phyloP scores from a whole-genome alignment of 2,329 filamentous ascomycete genomes.

The Hypoxylon sp. region DNA sequence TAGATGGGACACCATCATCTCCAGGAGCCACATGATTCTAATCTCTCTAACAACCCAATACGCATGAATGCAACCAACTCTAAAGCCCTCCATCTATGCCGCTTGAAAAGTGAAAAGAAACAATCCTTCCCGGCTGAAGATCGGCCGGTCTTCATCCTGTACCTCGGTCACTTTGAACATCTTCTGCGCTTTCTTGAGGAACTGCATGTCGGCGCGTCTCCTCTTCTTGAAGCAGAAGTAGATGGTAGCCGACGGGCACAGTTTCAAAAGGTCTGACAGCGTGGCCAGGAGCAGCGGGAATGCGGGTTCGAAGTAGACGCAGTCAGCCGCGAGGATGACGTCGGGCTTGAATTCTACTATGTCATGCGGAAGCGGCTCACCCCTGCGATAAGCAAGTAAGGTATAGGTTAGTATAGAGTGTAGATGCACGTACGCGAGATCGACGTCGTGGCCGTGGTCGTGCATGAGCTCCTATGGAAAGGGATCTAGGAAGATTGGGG shows the following conservation, averaged over 20 bases:
- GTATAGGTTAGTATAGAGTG: slow-evolving; percentile 38
- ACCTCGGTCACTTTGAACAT: slow-evolving; percentile 73
- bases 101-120: slow-evolving; percentile 70
- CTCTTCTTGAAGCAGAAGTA: slow-evolving; percentile 97
- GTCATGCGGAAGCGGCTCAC: slow-evolving; percentile 67
- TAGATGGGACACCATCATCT: slow-evolving; percentile 12
- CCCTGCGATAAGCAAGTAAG: slow-evolving; percentile 59
- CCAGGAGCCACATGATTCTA: not conserved
- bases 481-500: slow-evolving; percentile 49
- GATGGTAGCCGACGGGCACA: slow-evolving; percentile 74
- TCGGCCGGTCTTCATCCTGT: slow-evolving; percentile 69
- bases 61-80: not conserved
- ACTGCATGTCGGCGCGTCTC: slow-evolving; percentile 82
- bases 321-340: slow-evolving; percentile 93
- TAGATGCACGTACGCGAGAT: slow-evolving; percentile 33
- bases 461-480: slow-evolving; percentile 43
- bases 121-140: slow-evolving; percentile 69
- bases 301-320: slow-evolving; percentile 96
- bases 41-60: not conserved
- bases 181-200: slow-evolving; percentile 78
- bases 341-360: slow-evolving; percentile 74
- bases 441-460: slow-evolving; percentile 21
- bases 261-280: slow-evolving; percentile 77
- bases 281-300: slow-evolving; percentile 90
- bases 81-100: slow-evolving; percentile 2